Percentiles rank a stretch among this genome's conserved stretches.
phyloP scores from a whole-genome alignment of 2,329 filamentous ascomycete genomes.

The Simplicillium sp. region DNA sequence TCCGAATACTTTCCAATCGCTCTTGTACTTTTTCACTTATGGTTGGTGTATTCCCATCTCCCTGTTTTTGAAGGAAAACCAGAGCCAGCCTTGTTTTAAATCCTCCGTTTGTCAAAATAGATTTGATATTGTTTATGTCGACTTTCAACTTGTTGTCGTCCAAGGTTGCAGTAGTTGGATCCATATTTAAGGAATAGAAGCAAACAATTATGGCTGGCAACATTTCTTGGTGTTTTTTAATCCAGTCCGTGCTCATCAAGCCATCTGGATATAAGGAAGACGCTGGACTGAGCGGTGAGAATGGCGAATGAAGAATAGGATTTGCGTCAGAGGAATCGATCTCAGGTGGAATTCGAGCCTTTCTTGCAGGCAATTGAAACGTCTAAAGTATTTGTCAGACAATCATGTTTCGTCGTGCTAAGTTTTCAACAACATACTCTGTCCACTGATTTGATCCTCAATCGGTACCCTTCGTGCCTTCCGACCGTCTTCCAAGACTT shows the following conservation, averaged over 20 bases:
- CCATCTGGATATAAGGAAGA: conserved; percentile 86
- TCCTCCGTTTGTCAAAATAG: conserved; percentile 55
- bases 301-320: conserved; percentile 72
- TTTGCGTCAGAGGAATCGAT: conserved; percentile 36
- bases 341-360: conserved; percentile 42
- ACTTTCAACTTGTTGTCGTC: conserved; percentile 81
- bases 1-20: conserved; percentile 68
- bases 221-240: conserved; percentile 78
- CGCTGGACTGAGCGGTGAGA: conserved; percentile 78
- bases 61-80: conserved; percentile 33
- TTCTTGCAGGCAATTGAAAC: conserved; percentile 47
- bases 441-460: conserved; percentile 64
- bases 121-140: conserved; percentile 72
- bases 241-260: conserved; percentile 71
- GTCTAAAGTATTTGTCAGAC: conserved; percentile 26
- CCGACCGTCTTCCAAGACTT: conserved; percentile 59
- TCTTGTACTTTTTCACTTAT: conserved; percentile 61
- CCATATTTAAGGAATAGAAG: conserved; percentile 69
- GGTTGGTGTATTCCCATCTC: conserved; percentile 14
- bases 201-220: conserved; percentile 73
- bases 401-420: neutral
- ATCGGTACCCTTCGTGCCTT: conserved; percentile 42
- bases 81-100: conserved; percentile 73
- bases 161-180: conserved; percentile 64
- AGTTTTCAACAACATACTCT: conserved; percentile 52